phyloP scores from a whole-genome alignment of 345 rosid genomes.

The Reutealis trisperma region DNA sequence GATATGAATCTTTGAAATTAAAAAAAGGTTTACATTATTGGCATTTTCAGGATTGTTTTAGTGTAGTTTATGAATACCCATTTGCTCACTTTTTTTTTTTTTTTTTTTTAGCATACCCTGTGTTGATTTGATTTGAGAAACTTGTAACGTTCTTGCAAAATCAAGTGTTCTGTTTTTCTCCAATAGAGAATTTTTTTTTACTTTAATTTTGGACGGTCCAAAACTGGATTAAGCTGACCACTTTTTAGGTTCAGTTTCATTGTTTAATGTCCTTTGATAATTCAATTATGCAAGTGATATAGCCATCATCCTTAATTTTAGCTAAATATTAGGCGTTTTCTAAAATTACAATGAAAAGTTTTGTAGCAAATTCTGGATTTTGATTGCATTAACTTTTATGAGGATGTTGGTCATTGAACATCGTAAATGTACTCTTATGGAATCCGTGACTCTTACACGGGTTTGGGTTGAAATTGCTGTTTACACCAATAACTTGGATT shows the following conservation, averaged over 20 bases:
- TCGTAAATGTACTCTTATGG: slow-evolving; percentile 42
- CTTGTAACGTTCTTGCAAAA: neutral
- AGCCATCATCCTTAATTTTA: neutral
- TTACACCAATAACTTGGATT: slow-evolving; percentile 38
- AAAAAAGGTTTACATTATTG: neutral
- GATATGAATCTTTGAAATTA: neutral
- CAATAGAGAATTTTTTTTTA: neutral
- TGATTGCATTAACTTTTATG: slow-evolving; percentile 12
- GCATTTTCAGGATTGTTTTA: neutral
- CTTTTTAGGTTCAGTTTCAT: slow-evolving; percentile 3
- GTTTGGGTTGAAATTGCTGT: slow-evolving; percentile 42
- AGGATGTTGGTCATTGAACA: slow-evolving; percentile 25
- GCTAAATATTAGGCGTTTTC: neutral
- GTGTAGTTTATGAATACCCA: neutral
- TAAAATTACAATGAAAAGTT: neutral
- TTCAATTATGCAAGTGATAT: slow-evolving; percentile 7
- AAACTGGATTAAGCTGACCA: neutral
- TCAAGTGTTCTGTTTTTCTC: neutral
- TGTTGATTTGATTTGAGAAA: neutral
- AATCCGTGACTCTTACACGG: slow-evolving; percentile 60
- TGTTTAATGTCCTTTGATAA: neutral
- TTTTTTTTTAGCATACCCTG: neutral
- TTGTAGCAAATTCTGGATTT: slow-evolving; percentile 16
- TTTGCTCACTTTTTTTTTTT: neutral
- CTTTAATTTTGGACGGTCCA: slow-evolving; percentile 15